Evolutionary conservation across 83 land plant species (phyloP).

Genomic region (Diphasiastrum complanatum): DNA sequence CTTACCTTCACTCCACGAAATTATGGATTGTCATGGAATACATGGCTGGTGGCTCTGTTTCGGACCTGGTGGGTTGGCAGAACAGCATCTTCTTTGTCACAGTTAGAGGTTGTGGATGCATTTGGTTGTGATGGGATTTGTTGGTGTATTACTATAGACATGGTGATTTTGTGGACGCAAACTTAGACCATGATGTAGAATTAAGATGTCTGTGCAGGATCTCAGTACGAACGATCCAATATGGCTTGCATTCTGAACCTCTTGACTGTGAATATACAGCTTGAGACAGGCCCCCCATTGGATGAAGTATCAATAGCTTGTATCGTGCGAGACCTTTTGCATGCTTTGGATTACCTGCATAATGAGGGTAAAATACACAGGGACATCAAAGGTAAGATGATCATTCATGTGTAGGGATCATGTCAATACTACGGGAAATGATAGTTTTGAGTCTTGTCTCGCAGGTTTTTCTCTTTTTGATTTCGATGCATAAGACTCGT

Average conservation of each 20-base stretch:
- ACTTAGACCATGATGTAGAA: too few relatives aligned
- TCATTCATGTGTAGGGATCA: background rate
- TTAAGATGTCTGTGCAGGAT: too few relatives aligned
- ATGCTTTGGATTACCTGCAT: slow-evolving; percentile 92
- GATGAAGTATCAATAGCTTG: slow-evolving; percentile 97
- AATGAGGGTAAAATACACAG: slow-evolving; percentile 96
- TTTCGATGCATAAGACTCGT: too few relatives aligned
- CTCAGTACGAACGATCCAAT: too few relatives aligned
- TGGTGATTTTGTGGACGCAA: too few relatives aligned
- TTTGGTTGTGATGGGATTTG: background rate
- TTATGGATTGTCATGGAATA: slow-evolving; percentile 97
- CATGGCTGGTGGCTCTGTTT: slow-evolving; percentile 99
- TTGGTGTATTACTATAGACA: too few relatives aligned
- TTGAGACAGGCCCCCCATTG: slow-evolving; percentile 84
- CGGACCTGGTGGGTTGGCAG: slow-evolving; percentile 78
- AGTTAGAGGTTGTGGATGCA: too few relatives aligned
- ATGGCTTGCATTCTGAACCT: too few relatives aligned
- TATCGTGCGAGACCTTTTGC: slow-evolving; percentile 82
- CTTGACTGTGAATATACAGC: too few relatives aligned
- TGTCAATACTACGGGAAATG: background rate
- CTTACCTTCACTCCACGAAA: slow-evolving; percentile 81
- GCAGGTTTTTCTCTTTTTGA: background rate
- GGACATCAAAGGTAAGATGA: slow-evolving; percentile 82
- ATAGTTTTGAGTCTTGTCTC: background rate
- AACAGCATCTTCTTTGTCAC: background rate